These are phyloP conservation scores for Rhodotorula sp. DNA, from an alignment of 1,284 basidiomycete species.

Conservation along the genomic window DNA sequence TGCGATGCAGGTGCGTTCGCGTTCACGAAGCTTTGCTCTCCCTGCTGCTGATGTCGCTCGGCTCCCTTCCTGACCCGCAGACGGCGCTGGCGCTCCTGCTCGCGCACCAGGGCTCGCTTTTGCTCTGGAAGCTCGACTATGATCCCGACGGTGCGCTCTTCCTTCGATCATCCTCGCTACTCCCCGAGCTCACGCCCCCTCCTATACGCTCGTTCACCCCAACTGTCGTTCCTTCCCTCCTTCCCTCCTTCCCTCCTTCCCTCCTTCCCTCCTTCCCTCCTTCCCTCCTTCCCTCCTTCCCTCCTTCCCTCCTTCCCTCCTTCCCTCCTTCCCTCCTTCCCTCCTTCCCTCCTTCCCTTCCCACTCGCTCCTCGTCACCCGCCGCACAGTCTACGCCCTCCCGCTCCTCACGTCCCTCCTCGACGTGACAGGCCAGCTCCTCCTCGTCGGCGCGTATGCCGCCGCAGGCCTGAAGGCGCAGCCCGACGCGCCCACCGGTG, in stretches of 20 bases:
- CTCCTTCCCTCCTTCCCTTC: neutral
- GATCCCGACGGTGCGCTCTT: slow-evolving; percentile 68
- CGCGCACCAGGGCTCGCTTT: slow-evolving; percentile 61
- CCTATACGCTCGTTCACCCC: too few relatives aligned
- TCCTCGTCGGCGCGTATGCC: slow-evolving; percentile 62
- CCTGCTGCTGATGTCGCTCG: neutral
- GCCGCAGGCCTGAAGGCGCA: neutral
- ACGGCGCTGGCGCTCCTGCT: slow-evolving; percentile 17
- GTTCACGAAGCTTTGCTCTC: too few relatives aligned
- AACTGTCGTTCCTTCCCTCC: too few relatives aligned
- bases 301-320: neutral
- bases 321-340: neutral
- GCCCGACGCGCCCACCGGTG: neutral
- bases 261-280: too few relatives aligned
- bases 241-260: too few relatives aligned
- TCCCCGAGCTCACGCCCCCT: too few relatives aligned
- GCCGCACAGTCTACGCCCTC: slow-evolving; percentile 71
- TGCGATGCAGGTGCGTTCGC: slow-evolving; percentile 70
- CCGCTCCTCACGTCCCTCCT: slow-evolving; percentile 87
- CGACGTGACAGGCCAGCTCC: slow-evolving; percentile 84
- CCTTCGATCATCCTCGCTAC: neutral
- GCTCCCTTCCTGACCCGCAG: neutral
- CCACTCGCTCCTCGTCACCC: neutral
- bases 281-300: too few relatives aligned
- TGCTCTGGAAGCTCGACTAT: slow-evolving; percentile 76